phyloP scores from a whole-genome alignment of 352 stramenopile species.

The Phytophthora constricta region DNA sequence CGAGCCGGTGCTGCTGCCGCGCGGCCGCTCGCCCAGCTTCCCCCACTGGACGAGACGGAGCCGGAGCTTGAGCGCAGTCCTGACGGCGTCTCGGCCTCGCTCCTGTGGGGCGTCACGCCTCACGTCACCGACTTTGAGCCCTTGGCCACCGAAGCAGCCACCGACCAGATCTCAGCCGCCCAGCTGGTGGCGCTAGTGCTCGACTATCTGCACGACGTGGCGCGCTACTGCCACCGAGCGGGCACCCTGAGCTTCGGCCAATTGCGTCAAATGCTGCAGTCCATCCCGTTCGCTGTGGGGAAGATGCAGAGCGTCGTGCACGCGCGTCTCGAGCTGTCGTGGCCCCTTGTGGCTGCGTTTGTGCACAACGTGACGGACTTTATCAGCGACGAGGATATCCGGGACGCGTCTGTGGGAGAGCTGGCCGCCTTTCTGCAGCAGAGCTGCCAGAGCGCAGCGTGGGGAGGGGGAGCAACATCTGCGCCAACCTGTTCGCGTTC shows the following conservation, averaged over 20 bases:
- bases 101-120: constrained; percentile 38
- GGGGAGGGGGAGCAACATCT: constrained; percentile 56
- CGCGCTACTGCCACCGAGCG: constrained; percentile 60
- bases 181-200: constrained; percentile 56
- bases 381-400: constrained; percentile 78
- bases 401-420: constrained; percentile 66
- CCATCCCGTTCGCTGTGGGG: constrained; percentile 63
- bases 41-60: constrained; percentile 27
- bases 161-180: constrained; percentile 52
- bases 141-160: constrained; percentile 21
- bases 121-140: constrained; percentile 30
- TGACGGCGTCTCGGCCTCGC: neutral
- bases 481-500: constrained; percentile 63
- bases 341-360: constrained; percentile 65
- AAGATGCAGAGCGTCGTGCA: constrained; percentile 72
- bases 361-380: constrained; percentile 73
- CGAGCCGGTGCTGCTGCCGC: constrained; percentile 59
- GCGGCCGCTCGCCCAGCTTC: constrained; percentile 17
- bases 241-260: constrained; percentile 60
- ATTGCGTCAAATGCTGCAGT: constrained; percentile 63
- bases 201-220: constrained; percentile 68
- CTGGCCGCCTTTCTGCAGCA: constrained; percentile 67
- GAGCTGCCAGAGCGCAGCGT: constrained; percentile 30
- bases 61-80: no score
- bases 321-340: constrained; percentile 63